Base-by-base conservation (phyloP, 1,284 basidiomycete genomes). In the Coniferiporia sulphurascens region DNA sequence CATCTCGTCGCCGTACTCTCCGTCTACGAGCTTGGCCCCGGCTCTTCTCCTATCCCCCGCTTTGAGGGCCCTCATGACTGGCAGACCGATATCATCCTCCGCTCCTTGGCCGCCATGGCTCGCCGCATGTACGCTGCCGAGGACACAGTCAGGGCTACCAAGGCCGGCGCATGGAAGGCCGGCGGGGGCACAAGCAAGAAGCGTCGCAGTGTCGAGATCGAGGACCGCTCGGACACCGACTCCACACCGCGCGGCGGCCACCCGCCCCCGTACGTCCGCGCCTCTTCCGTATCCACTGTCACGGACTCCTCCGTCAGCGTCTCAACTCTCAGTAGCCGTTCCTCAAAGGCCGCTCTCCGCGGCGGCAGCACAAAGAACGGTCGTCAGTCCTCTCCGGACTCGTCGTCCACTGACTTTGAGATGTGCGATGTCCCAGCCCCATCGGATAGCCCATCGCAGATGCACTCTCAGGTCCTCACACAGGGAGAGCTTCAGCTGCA, bases 51-150 rank as follows among this genome's bases (percentile, higher is more conserved):
- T 44, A 71, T 80, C 62, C 85, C 85, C 51, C 76, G 76, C 60
- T 89, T 86, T 70, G 78, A 83, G 70, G 86, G 86, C 1, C 82
- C 82, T 1, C 65, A 74, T 52, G 81, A 85, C 71, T 85, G 82
- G 83, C 81, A 84, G 68, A 86, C 82, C 9, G 82, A 86, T 49
- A 73, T 76, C 63, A 85, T 89, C 65, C 70, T 84, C 36, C 78
- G 80, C 57, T 81, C 81, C 34, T 73, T 89, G 61, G 72, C 74
- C 34, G 76, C 74, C 13, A 74, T 88, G 63, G 82, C 79, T 0
- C 73, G 77, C 44, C 75, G 86, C 64, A 83, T 86, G 80, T 80
- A 81, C 68, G 75, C 76, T 17, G 84, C 86, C 10, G 86, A 89
- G 65, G 78, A 80, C 12, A 67, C 73, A 1, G 65, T 81, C 45